These are phyloP conservation scores for Fusarium mangiferae DNA, from an alignment of 2,329 filamentous ascomycete genomes.

Conservation along the genomic window DNA sequence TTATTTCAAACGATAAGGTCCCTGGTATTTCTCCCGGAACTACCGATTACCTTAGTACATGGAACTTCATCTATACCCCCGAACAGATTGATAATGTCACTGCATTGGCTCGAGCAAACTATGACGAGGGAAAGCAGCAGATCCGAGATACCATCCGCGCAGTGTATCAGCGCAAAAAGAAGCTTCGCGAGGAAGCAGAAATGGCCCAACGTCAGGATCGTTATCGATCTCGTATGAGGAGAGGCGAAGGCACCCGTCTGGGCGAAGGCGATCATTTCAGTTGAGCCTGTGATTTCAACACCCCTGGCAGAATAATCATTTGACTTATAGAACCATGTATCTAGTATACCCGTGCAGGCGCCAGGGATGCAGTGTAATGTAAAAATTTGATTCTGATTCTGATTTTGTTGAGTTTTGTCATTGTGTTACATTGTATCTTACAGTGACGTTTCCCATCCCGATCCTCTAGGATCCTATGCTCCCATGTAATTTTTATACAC, in stretches of 20 bases:
- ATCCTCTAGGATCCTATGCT: slow-evolving; percentile 38
- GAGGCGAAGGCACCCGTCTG: slow-evolving; percentile 65
- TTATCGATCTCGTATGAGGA: slow-evolving; percentile 58
- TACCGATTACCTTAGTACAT: slow-evolving; percentile 90
- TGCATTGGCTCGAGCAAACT: slow-evolving; percentile 85
- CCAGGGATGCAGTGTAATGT: slow-evolving; percentile 26
- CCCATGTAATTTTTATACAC: slow-evolving; percentile 48
- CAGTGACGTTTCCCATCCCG: slow-evolving; percentile 46
- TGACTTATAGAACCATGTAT: slow-evolving; percentile 15
- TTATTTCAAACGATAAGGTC: slow-evolving; percentile 83
- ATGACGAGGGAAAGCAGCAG: slow-evolving; percentile 80
- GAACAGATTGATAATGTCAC: slow-evolving; percentile 90
- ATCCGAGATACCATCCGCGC: slow-evolving; percentile 83
- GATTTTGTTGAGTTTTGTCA: slow-evolving; percentile 41
- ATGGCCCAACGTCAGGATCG: slow-evolving; percentile 51
- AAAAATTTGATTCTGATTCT: slow-evolving; percentile 41
- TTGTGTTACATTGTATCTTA: slow-evolving; percentile 55
- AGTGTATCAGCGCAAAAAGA: slow-evolving; percentile 93
- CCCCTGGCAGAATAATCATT: slow-evolving; percentile 1
- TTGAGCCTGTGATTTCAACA: slow-evolving; percentile 22
- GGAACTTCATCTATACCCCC: slow-evolving; percentile 97
- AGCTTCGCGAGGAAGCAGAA: slow-evolving; percentile 66
- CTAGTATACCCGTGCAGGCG: slow-evolving; percentile 32
- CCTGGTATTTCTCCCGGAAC: slow-evolving; percentile 84
- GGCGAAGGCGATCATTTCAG: slow-evolving; percentile 75